phyloP scores from a whole-genome alignment of 495 filamentous ascomycete genomes.

The Xylaria acuta region DNA sequence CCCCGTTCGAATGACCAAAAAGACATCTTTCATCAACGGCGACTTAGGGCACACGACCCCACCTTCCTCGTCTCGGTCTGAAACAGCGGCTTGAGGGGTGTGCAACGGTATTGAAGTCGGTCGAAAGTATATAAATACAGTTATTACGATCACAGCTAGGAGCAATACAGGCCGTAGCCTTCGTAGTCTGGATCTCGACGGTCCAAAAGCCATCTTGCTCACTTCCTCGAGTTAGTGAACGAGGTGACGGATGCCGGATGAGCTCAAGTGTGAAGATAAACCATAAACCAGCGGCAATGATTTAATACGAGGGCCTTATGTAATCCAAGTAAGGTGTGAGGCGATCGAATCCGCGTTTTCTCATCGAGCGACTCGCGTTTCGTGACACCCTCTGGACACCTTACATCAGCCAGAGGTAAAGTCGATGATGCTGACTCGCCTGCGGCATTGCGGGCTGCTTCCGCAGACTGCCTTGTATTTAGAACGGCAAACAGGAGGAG shows the following conservation, averaged over 20 bases:
- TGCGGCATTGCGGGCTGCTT: constrained; percentile 17
- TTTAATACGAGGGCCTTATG: not conserved
- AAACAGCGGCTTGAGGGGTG: not conserved
- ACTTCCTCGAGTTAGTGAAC: not conserved
- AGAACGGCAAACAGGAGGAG: not conserved
- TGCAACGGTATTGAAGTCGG: not conserved
- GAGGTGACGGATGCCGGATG: not conserved
- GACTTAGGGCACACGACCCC: constrained; percentile 24
- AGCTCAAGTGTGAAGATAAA: constrained; percentile 4
- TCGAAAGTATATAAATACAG: constrained; percentile 15
- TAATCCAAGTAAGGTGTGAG: not conserved
- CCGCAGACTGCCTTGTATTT: not conserved
- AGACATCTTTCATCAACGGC: constrained; percentile 26
- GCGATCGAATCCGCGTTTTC: not conserved
- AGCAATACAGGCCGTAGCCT: constrained; percentile 14
- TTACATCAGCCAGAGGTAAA: constrained; percentile 15
- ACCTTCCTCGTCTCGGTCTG: not conserved
- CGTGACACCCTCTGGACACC: not conserved
- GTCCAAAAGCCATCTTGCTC: constrained; percentile 20
- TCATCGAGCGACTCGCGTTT: constrained; percentile 1
- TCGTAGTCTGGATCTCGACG: constrained; percentile 23
- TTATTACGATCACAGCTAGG: constrained; percentile 7
- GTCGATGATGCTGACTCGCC: constrained; percentile 9
- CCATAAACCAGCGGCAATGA: not conserved
- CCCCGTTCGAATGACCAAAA: constrained; percentile 25